Conservation (phyloP, 805 yeast genomes). For the Groenewaldozyma salmanticensis region DNA sequence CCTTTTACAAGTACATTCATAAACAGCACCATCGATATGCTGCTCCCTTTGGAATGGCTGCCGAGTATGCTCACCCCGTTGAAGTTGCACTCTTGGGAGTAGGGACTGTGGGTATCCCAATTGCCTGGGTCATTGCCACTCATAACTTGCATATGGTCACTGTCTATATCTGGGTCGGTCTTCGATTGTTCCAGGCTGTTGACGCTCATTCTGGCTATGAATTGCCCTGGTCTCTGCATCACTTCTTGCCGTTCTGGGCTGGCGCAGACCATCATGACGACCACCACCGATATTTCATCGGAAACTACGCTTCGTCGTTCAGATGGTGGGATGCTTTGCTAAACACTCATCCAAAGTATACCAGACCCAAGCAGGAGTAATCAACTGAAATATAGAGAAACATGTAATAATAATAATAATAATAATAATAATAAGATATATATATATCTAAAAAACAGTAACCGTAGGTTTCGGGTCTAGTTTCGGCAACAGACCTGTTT, state of each 20-base stretch:
- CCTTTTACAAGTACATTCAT: slow-evolving; percentile 78
- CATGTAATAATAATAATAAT: too few species aligned
- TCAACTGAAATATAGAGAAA: too few species aligned
- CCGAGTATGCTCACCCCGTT: slow-evolving; percentile 95
- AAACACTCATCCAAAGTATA: slow-evolving; percentile 47
- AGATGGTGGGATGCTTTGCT: slow-evolving; percentile 90
- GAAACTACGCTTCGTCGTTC: slow-evolving; percentile 90
- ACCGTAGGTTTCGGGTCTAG: too few species aligned
- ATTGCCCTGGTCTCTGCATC: slow-evolving; percentile 92
- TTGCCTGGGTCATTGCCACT: slow-evolving; percentile 67
- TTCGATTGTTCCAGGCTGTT: slow-evolving; percentile 89
- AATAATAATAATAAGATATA: too few species aligned
- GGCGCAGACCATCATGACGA: slow-evolving; percentile 98
- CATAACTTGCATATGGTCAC: slow-evolving; percentile 79
- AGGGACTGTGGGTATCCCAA: slow-evolving; percentile 95
- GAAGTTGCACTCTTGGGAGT: slow-evolving; percentile 86
- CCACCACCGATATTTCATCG: slow-evolving; percentile 93
- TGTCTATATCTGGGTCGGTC: slow-evolving; percentile 73
- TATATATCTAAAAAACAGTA: too few species aligned
- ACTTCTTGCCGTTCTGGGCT: slow-evolving; percentile 92
- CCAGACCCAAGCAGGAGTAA: too few species aligned
- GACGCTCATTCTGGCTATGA: slow-evolving; percentile 98
- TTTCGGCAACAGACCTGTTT: too few species aligned
- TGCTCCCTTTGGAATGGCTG: slow-evolving; percentile 95
- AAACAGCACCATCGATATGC: slow-evolving; percentile 97